These are phyloP conservation scores for Diutina sp. DNA, from an alignment of 1,139 yeast species.

Conservation along the genomic window DNA sequence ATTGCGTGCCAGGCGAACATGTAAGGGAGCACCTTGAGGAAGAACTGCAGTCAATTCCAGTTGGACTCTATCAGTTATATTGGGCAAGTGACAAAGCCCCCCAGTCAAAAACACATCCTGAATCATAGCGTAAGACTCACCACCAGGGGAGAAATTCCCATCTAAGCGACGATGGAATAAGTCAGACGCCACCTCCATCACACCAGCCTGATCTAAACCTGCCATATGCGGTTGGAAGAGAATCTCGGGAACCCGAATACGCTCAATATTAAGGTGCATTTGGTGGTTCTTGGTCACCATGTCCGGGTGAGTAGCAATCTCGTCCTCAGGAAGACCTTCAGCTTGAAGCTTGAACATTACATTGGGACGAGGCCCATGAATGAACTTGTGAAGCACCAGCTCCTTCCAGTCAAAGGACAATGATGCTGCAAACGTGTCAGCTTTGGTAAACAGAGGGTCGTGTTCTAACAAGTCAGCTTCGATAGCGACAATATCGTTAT, in stretches of 20 bases:
- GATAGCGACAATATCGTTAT: constrained; percentile 42
- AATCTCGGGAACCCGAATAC: constrained; percentile 87
- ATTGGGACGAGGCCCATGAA: constrained; percentile 78
- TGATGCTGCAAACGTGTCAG: constrained; percentile 68
- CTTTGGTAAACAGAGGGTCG: constrained; percentile 78
- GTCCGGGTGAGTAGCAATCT: constrained; percentile 31
- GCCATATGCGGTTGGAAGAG: constrained; percentile 91
- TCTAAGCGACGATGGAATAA: constrained; percentile 49
- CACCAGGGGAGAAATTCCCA: constrained; percentile 36
- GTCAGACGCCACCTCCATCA: constrained; percentile 56
- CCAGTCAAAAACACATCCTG: constrained; percentile 76
- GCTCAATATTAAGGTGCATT: constrained; percentile 77
- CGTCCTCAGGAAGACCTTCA: constrained; percentile 31
- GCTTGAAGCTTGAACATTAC: constrained; percentile 28
- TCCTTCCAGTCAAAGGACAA: constrained; percentile 74
- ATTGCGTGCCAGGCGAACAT: constrained; percentile 51
- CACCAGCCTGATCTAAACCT: constrained; percentile 92
- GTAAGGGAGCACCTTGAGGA: constrained; percentile 55
- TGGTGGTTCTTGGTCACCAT: constrained; percentile 50
- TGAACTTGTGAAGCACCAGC: constrained; percentile 66
- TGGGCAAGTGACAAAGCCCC: constrained; percentile 59
- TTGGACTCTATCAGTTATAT: constrained; percentile 51
- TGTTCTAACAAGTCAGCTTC: constrained; percentile 66
- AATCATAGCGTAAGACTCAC: constrained; percentile 39
- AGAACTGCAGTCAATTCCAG: constrained; percentile 57